Base-by-base conservation (phyloP, 1,284 basidiomycete genomes). In the Blastosporella zonata region DNA sequence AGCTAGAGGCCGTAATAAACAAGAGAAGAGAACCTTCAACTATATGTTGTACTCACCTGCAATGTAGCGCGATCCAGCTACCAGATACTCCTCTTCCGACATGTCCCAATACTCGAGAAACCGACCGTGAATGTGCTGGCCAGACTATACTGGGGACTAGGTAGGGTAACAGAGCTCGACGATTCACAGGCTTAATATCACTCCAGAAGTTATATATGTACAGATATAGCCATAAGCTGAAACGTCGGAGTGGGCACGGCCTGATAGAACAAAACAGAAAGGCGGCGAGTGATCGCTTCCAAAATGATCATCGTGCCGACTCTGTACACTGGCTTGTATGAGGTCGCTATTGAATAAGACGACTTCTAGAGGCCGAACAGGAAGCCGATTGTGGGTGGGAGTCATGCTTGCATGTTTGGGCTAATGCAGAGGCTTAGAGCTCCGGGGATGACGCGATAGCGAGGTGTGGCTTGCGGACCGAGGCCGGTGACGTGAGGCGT, bases 1-100 rank as follows among this genome's bases (percentile, higher is more conserved):
- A 21, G 40, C 51, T 53, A 28, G 17, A 36, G 29, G n/a, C 2
- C n/a, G 9, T 17, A 17, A 18, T 6, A 2, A 2, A 6, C 27
- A 15, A 46, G 17, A 12, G 2, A 10, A 6, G 12, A 17, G 25
- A 8, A 22, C 15, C 10, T 33, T 25, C 10, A 38, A 34, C 6
- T 38, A n/a, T 21, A 10, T 15, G 33, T 18, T 10, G 13, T 15
- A 41, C 29, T 29, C 38, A 52, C 50, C 50, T 7, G 46, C 23
- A n/a, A 52, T 12, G 46, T 52, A 52, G 27, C 42, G 50, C 9
- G 46, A 43, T 12, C 31, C 40, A 23, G 27, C 34, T 4, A 43
- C n/a, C 9, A 37, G 22, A 2, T 23, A 33, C 9, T 9, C 5
- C 12, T 49, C 29, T 13, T 35, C 23, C 9, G 8, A 18, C 29